phyloP scores from a whole-genome alignment of 2,329 filamentous ascomycete genomes.

The Amphichorda felina region DNA sequence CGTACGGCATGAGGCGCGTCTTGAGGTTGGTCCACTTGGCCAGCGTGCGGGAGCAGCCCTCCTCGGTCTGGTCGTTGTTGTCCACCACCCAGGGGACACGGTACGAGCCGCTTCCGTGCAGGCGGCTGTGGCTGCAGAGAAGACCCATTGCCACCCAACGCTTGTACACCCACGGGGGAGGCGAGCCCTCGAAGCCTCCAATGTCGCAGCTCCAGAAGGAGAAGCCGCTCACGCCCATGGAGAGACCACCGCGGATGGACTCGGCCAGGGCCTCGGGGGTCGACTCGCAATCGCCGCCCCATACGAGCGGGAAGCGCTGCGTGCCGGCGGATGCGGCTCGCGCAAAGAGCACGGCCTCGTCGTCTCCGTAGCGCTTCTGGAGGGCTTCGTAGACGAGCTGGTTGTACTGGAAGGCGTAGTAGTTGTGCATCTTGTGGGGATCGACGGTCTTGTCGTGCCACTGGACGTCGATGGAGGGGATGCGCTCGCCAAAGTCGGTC shows the following conservation, averaged over 20 bases:
- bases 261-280: slow-evolving; percentile 65
- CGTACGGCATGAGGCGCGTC: slow-evolving; percentile 39
- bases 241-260: slow-evolving; percentile 53
- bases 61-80: slow-evolving; percentile 42
- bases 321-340: slow-evolving; percentile 55
- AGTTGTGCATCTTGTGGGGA: slow-evolving; percentile 62
- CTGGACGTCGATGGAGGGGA: slow-evolving; percentile 51
- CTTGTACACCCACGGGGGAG: slow-evolving; percentile 60
- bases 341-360: slow-evolving; percentile 53
- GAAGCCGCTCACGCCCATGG: slow-evolving; percentile 51
- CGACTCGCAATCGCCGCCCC: slow-evolving; percentile 67
- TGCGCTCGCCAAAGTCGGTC: slow-evolving; percentile 65
- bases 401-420: slow-evolving; percentile 65
- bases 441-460: slow-evolving; percentile 51
- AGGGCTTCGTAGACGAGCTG: slow-evolving; percentile 56
- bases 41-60: slow-evolving; percentile 39
- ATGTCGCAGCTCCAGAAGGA: slow-evolving; percentile 62
- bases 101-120: slow-evolving; percentile 60
- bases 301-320: slow-evolving; percentile 57
- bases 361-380: slow-evolving; percentile 35
- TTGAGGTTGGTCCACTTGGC: slow-evolving; percentile 36
- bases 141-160: slow-evolving; percentile 69
- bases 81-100: slow-evolving; percentile 68
- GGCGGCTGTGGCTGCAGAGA: slow-evolving; percentile 55
- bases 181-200: slow-evolving; percentile 59